Conservation (phyloP, 352 stramenopile species). For the Poterioochromonas sp. region DNA sequence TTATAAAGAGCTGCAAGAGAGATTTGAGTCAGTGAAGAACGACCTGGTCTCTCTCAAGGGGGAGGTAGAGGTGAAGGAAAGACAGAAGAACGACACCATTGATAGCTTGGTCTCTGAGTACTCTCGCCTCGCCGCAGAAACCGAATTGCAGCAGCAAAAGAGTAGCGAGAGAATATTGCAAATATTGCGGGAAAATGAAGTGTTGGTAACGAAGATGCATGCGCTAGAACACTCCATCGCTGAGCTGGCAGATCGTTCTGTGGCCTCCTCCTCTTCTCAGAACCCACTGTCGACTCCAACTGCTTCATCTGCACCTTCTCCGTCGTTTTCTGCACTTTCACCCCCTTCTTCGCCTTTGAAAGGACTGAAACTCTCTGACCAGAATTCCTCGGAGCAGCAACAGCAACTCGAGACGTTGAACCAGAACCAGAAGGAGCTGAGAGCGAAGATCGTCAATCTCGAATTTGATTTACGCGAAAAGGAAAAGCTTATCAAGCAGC, state of each 20-base stretch:
- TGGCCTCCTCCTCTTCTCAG: neutral
- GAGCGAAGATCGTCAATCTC: constrained; percentile 9
- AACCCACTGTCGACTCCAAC: neutral
- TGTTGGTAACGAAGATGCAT: constrained; percentile 24
- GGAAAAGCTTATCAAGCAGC: neutral
- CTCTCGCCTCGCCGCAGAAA: neutral
- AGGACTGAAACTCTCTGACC: neutral
- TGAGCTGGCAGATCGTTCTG: constrained; percentile 17
- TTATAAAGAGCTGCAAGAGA: neutral
- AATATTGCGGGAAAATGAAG: constrained; percentile 10
- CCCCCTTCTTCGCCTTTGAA: neutral
- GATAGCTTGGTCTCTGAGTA: constrained; percentile 20
- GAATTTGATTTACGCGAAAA: neutral
- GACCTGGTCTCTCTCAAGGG: neutral
- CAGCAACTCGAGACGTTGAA: neutral
- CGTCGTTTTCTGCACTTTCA: neutral
- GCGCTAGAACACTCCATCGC: constrained; percentile 27
- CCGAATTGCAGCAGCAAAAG: neutral
- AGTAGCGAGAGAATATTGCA: neutral
- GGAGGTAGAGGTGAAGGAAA: neutral
- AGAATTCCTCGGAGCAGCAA: neutral
- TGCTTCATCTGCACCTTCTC: neutral
- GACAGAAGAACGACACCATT: neutral
- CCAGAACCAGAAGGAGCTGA: neutral
- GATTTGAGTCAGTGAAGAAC: neutral